Conservation (phyloP, 2,329 filamentous ascomycete genomes). For the Epichloe festucae region DNA sequence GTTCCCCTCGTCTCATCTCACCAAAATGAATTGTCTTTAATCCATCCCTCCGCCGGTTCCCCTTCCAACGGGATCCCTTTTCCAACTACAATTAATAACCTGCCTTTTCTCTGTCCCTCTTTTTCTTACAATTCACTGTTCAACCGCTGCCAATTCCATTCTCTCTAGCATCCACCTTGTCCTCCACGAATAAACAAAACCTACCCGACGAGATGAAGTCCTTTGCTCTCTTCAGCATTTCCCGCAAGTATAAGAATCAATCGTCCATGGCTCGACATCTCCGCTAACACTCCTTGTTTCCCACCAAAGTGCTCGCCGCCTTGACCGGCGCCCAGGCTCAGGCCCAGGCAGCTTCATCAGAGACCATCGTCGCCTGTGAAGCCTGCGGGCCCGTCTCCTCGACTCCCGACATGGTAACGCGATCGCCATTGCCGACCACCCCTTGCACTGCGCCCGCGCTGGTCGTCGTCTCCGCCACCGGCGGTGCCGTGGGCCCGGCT, state of each 20-base stretch:
- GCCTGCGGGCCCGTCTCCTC: conserved; percentile 5
- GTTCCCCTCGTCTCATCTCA: no score
- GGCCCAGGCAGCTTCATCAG: background rate
- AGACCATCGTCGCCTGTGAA: conserved; percentile 2
- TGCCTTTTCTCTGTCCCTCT: no score
- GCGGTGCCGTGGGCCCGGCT: background rate
- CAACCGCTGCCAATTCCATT: no score
- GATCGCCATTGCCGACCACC: conserved; percentile 5
- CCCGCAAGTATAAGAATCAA: background rate
- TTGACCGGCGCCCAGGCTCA: background rate
- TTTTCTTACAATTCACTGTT: no score
- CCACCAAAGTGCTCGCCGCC: background rate
- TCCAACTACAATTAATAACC: no score
- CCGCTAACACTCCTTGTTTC: background rate
- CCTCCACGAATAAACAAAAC: no score
- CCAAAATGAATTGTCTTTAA: no score
- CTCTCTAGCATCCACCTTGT: no score
- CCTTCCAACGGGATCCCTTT: no score
- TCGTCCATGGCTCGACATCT: background rate
- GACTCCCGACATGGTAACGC: conserved; percentile 8
- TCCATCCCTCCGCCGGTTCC: no score
- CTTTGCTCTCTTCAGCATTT: background rate
- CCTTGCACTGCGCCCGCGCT: conserved; percentile 5
- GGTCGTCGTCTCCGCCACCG: conserved; percentile 2
- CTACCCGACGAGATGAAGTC: background rate